Evolutionary conservation across 2,329 filamentous ascomycete genomes (phyloP).

Genomic region (Colletotrichum chrysophilum): DNA sequence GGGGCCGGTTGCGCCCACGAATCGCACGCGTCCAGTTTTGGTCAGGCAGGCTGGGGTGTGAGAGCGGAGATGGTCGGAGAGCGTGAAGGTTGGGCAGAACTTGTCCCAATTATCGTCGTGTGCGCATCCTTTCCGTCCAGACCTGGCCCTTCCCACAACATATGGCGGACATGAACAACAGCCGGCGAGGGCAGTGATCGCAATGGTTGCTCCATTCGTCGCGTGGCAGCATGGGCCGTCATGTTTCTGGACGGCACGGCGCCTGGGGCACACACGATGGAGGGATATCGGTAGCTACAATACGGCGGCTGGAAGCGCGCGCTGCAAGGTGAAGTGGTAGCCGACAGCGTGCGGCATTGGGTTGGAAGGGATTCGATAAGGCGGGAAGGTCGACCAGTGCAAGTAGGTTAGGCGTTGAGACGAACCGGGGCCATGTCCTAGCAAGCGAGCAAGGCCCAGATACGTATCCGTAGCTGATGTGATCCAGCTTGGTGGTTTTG

Average conservation of each 20-base stretch:
- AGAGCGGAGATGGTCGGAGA: background rate
- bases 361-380: background rate
- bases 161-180: background rate
- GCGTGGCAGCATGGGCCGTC: slow-evolving; percentile 10
- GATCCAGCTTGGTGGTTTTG: slow-evolving; percentile 9
- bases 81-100: background rate
- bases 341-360: background rate
- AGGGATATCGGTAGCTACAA: background rate
- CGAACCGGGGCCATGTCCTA: background rate
- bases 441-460: background rate
- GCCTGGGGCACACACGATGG: background rate
- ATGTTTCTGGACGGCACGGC: background rate
- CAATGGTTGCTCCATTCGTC: slow-evolving; percentile 22
- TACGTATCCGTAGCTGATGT: background rate
- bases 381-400: background rate
- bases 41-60: background rate
- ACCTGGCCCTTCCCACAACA: background rate
- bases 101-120: slow-evolving; percentile 3
- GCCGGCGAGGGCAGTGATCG: slow-evolving; percentile 8
- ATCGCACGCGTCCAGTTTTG: background rate
- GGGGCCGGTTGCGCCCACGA: slow-evolving; percentile 21
- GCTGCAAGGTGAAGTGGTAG: background rate
- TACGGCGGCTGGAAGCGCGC: background rate
- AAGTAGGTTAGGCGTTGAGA: background rate
- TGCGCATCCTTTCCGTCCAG: slow-evolving; percentile 11